Conservation (phyloP, 2,329 filamentous ascomycete species). For the Aspergillus sp. region DNA sequence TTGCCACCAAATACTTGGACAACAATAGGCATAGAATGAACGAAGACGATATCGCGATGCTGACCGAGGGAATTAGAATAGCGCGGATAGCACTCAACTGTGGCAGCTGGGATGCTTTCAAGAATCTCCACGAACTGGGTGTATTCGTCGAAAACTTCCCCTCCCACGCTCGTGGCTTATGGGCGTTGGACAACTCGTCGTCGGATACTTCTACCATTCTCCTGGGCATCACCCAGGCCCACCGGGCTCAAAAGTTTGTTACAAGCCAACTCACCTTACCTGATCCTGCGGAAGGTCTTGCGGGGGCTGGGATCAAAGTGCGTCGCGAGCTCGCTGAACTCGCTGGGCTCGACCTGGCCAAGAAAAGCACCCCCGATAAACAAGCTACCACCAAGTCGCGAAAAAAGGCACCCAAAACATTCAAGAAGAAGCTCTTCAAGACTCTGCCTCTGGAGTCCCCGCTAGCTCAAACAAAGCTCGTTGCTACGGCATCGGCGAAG, state of each 20-base stretch:
- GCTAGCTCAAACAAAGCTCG: constrained; percentile 59
- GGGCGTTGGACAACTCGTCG: constrained; percentile 60
- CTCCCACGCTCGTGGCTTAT: constrained; percentile 56
- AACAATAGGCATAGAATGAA: constrained; percentile 61
- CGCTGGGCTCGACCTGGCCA: constrained; percentile 17
- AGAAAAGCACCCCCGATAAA: constrained; percentile 21
- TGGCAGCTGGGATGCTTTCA: constrained; percentile 63
- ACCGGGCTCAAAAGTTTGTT: constrained; percentile 56
- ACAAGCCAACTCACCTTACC: constrained; percentile 31
- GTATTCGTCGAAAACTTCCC: constrained; percentile 69
- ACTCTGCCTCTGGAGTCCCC: constrained; percentile 44
- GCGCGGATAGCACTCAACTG: constrained; percentile 61
- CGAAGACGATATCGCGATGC: constrained; percentile 57
- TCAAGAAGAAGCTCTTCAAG: constrained; percentile 24
- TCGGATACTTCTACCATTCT: constrained; percentile 47
- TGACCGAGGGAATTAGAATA: constrained; percentile 64
- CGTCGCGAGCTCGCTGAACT: constrained; percentile 26
- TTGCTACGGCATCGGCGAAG: constrained; percentile 84
- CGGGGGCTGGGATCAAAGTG: constrained; percentile 40
- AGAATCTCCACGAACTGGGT: constrained; percentile 72
- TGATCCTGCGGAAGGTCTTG: constrained; percentile 41
- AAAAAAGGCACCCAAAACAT: constrained; percentile 25
- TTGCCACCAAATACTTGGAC: constrained; percentile 64
- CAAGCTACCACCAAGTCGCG: constrained; percentile 22
- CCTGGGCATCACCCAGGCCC: constrained; percentile 56